A percentile compares a stretch with the other conserved stretches of the same genome.
These are phyloP conservation scores for Phaeotremella skinneri DNA, from an alignment of 768 basidiomycete species.

Conservation along the genomic window DNA sequence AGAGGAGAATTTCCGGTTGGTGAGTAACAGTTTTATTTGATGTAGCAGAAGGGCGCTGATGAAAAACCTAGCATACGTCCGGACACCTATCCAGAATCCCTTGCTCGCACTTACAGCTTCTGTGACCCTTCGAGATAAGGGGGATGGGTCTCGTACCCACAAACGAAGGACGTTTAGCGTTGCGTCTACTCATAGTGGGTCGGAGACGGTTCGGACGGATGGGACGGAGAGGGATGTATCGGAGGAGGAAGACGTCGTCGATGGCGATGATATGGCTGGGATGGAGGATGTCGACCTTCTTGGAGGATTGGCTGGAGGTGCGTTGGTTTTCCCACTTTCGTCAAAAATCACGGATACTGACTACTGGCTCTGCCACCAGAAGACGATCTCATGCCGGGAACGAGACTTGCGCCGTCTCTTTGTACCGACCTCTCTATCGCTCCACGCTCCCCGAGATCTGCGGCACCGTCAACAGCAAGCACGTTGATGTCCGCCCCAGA, in stretches of 20 bases:
- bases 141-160: slow-evolving; percentile 15
- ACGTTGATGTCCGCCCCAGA: slow-evolving; percentile 46
- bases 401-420: slow-evolving; percentile 67
- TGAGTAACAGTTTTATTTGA: slow-evolving; percentile 54
- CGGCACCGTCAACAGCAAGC: slow-evolving; percentile 36
- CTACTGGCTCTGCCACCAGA: slow-evolving; percentile 13
- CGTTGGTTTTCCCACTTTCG: slow-evolving; percentile 25
- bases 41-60: not conserved
- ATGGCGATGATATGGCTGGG: slow-evolving; percentile 51
- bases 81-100: slow-evolving; percentile 68
- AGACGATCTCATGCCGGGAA: slow-evolving; percentile 59
- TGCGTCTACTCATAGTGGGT: slow-evolving; percentile 22
- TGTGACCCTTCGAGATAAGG: slow-evolving; percentile 72
- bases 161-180: slow-evolving; percentile 14
- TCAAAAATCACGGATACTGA: not conserved
- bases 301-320: slow-evolving; percentile 56
- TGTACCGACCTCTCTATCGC: slow-evolving; percentile 68
- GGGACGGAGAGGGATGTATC: slow-evolving; percentile 48
- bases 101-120: slow-evolving; percentile 80
- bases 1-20: slow-evolving; percentile 73
- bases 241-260: slow-evolving; percentile 52
- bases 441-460: slow-evolving; percentile 52
- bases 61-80: slow-evolving; percentile 64
- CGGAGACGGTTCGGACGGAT: slow-evolving; percentile 37
- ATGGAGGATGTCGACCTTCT: slow-evolving; percentile 69